Evolutionary conservation across 805 yeast genomes (phyloP).

Genomic region (Wickerhamiella australiensis): DNA sequence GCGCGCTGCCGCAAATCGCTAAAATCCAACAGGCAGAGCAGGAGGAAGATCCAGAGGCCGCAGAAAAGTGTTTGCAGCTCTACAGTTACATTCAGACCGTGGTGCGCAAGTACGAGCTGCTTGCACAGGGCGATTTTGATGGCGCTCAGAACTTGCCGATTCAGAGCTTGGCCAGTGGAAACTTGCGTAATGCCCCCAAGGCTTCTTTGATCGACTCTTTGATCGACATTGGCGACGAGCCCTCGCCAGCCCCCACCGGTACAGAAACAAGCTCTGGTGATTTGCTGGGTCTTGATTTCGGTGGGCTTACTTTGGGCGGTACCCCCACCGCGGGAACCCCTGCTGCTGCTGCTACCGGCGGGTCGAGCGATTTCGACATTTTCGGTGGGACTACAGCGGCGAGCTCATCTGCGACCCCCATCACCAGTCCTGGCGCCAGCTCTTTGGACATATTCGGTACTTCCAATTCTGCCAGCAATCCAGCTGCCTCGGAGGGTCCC

Average conservation of each 20-base stretch:
- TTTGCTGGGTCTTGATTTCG: slow-evolving; percentile 53
- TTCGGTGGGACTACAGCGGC: slow-evolving; percentile 24
- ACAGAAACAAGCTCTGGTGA: slow-evolving; percentile 35
- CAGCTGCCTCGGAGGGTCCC: neutral
- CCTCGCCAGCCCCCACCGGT: slow-evolving; percentile 17
- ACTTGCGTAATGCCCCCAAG: slow-evolving; percentile 27
- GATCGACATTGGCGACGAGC: slow-evolving; percentile 56
- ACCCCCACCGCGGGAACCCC: slow-evolving; percentile 13
- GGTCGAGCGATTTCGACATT: neutral
- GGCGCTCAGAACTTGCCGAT: slow-evolving; percentile 42
- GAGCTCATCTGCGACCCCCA: slow-evolving; percentile 16
- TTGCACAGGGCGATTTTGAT: slow-evolving; percentile 50
- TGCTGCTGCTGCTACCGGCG: slow-evolving; percentile 20
- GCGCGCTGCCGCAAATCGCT: slow-evolving; percentile 76
- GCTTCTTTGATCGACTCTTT: slow-evolving; percentile 38
- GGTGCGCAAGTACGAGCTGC: slow-evolving; percentile 49
- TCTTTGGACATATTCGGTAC: slow-evolving; percentile 8
- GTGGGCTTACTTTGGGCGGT: slow-evolving; percentile 35
- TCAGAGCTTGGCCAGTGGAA: slow-evolving; percentile 22
- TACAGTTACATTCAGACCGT: slow-evolving; percentile 67
- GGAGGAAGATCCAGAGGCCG: slow-evolving; percentile 41
- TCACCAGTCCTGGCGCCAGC: slow-evolving; percentile 2
- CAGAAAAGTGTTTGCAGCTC: slow-evolving; percentile 50
- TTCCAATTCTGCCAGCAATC: slow-evolving; percentile 17
- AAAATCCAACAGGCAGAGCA: slow-evolving; percentile 61